Conservation (phyloP, 352 stramenopile genomes). For the Pythium aristosporum region DNA sequence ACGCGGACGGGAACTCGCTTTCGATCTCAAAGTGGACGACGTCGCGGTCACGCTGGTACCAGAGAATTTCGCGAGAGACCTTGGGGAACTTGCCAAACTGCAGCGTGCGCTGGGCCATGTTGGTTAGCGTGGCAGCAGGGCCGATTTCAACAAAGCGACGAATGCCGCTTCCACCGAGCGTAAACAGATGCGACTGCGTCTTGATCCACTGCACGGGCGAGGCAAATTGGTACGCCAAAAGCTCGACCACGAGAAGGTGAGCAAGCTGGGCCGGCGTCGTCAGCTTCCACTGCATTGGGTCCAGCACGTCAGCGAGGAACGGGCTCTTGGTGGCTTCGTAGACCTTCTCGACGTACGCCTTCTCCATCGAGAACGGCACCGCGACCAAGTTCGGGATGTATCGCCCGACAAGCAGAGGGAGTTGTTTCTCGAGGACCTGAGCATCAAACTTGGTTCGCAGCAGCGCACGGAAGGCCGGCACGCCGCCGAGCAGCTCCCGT, state of each 20-base stretch:
- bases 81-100: constrained; percentile 63
- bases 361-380: constrained; percentile 74
- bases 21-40: constrained; percentile 77
- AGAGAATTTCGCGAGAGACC: constrained; percentile 66
- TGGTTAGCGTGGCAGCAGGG: constrained; percentile 75
- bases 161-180: constrained; percentile 43
- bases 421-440: constrained; percentile 62
- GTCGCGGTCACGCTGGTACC: constrained; percentile 84
- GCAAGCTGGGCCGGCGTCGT: constrained; percentile 66
- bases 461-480: constrained; percentile 77
- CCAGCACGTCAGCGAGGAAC: constrained; percentile 60
- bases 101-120: constrained; percentile 81
- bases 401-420: constrained; percentile 64
- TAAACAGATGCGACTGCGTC: constrained; percentile 79
- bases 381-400: constrained; percentile 89
- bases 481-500: constrained; percentile 72
- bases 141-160: constrained; percentile 84
- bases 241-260: constrained; percentile 79
- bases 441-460: constrained; percentile 71
- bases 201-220: constrained; percentile 90
- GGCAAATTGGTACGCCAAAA: constrained; percentile 88
- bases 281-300: constrained; percentile 70
- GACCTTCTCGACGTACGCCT: constrained; percentile 75
- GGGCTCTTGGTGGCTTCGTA: constrained; percentile 71
- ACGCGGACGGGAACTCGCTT: constrained; percentile 59